phyloP scores from a whole-genome alignment of 2,329 filamentous ascomycete genomes.

The Stagonosporopsis chrysanthemi region DNA sequence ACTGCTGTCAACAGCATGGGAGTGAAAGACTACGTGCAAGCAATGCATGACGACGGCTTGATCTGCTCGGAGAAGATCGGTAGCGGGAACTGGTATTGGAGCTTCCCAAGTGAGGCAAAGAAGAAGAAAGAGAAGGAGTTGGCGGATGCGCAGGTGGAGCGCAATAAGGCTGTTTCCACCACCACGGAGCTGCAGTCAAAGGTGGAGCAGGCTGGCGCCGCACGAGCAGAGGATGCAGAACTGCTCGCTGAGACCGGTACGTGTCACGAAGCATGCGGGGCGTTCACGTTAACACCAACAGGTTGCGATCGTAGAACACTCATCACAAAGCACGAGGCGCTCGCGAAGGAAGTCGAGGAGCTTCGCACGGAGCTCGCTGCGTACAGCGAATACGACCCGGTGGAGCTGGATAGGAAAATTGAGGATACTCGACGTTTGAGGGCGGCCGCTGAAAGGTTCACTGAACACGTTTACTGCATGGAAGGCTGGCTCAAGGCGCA shows the following conservation, averaged over 20 bases:
- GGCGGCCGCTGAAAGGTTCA: conserved; percentile 47
- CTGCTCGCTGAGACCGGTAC: conserved; percentile 44
- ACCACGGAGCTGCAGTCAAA: conserved; percentile 52
- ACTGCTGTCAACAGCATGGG: conserved; percentile 71
- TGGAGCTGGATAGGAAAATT: conserved; percentile 54
- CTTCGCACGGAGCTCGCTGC: conserved; percentile 53
- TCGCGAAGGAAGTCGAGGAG: conserved; percentile 49
- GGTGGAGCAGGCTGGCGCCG: conserved; percentile 49
- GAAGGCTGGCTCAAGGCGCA: conserved; percentile 54
- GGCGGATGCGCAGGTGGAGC: conserved; percentile 48
- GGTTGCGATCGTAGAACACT: conserved; percentile 50
- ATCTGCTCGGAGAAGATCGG: conserved; percentile 74
- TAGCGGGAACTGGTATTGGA: conserved; percentile 77
- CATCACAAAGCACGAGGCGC: conserved; percentile 42
- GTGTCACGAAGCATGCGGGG: not conserved
- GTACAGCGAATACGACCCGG: conserved; percentile 57
- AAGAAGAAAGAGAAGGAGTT: conserved; percentile 53
- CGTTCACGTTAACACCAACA: conserved; percentile 7
- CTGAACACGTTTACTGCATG: conserved; percentile 57
- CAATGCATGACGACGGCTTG: conserved; percentile 66
- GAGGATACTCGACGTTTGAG: conserved; percentile 39
- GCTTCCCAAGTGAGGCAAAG: conserved; percentile 66
- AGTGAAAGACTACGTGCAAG: conserved; percentile 71
- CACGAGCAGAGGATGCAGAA: conserved; percentile 50
- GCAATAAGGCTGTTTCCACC: conserved; percentile 45